Base-by-base conservation (phyloP, 768 basidiomycete genomes). In the Obba rivulosa region DNA sequence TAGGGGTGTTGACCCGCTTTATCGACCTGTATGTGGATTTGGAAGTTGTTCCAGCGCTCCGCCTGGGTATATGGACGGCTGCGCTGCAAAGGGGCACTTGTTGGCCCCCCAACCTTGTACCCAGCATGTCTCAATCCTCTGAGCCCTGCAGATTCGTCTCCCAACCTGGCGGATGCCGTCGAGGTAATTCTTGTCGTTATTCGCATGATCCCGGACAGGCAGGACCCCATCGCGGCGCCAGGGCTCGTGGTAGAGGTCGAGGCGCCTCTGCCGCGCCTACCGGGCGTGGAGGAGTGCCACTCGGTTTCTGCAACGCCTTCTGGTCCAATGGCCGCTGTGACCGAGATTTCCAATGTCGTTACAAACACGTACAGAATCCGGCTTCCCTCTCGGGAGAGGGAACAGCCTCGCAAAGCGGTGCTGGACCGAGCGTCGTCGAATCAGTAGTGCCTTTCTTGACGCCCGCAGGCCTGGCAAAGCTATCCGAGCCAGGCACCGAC, bases 281-380 rank as follows among this genome's bases (percentile, higher is more conserved):
- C 18, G 17, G 14, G 24, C 48, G 41, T 14, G 20, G 39, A 34
- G 20, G 45, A 10, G 49, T 47, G 20, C 71, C 73, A 3, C 51
- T 23, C 18, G 76, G 76, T 2, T 62, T 68, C 8, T 82, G 80
- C 62, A 61, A 52, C 21, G 73, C 61, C 53, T 81, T 64, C 56
- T 81, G 76, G 77, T 60, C 66, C 1, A 61, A 54, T 0, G 80
- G 78, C 9, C 62, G 51, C 36, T 82, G 80, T 60, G 68, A 53
- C n/a, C 59, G 60, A 13, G 75, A 72, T 40, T 78, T 75, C 45
- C 55, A 57, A 1, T 82, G 80, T 60, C 64, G 54, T 31, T 79
- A 60, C 54, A 49, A 42, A 20, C 80, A 82, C 50, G 45, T 24
- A 28, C 21, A 17, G 37, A 48, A 22, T 53, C 37, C n/a, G n/a